Evolutionary conservation across 129 eudicot genomes (phyloP).

Genomic region (Tagetes patula): DNA sequence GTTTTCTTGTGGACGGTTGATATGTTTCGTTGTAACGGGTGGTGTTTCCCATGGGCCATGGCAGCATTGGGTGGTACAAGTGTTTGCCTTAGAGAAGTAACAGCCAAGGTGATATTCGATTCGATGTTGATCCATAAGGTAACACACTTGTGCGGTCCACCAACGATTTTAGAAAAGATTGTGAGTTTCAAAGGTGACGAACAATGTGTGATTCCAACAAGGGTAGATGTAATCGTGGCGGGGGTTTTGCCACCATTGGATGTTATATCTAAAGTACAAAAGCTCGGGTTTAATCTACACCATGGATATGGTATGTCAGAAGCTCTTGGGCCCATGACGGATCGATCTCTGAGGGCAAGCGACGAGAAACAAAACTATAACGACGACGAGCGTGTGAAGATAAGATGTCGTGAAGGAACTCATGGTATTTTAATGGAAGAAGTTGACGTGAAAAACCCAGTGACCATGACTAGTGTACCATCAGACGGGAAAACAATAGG

Average conservation of each 20-base stretch:
- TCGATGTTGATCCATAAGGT: constrained; percentile 45
- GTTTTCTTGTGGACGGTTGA: constrained; percentile 72
- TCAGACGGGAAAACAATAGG: constrained; percentile 59
- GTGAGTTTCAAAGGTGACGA: constrained; percentile 19
- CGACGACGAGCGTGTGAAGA: constrained; percentile 2
- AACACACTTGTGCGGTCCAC: constrained; percentile 71
- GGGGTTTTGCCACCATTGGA: constrained; percentile 48
- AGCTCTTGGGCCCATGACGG: constrained; percentile 49
- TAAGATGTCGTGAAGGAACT: constrained; percentile 36
- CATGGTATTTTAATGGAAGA: constrained; percentile 50
- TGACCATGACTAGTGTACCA: constrained; percentile 55
- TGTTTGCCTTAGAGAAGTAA: constrained; percentile 46
- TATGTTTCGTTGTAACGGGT: constrained; percentile 79
- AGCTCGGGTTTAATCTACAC: constrained; percentile 42
- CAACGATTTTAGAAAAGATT: constrained; percentile 44
- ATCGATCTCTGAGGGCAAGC: constrained; percentile 4
- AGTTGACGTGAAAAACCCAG: constrained; percentile 55
- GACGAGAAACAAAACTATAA: not conserved
- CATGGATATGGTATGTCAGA: constrained; percentile 73
- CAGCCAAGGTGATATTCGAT: constrained; percentile 35
- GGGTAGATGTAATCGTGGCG: constrained; percentile 51
- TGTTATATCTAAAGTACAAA: constrained; percentile 31
- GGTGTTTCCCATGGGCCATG: constrained; percentile 74
- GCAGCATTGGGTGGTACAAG: constrained; percentile 76
- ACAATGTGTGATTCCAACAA: constrained; percentile 16